phyloP scores from a whole-genome alignment of 108 stramenopile species.

The Heterococcus sp. region DNA sequence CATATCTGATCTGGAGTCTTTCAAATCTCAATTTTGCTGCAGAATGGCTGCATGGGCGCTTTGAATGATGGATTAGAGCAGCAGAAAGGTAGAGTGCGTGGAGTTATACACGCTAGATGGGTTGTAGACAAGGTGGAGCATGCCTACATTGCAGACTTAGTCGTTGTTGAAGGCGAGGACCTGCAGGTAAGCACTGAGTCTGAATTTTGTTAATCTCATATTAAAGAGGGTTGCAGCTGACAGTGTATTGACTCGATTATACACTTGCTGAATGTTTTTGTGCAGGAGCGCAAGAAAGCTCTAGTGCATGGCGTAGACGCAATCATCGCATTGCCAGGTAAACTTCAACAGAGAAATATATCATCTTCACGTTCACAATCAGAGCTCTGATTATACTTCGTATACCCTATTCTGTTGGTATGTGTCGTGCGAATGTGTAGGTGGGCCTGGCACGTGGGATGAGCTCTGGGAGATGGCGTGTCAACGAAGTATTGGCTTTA shows the following conservation, averaged over 20 bases:
- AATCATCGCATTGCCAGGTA: not conserved
- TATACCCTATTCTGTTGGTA: too few relatives aligned
- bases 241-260: too few relatives aligned
- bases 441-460: conserved; percentile 43
- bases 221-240: too few relatives aligned
- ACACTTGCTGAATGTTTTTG: not conserved
- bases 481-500: conserved; percentile 26
- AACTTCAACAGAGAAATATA: too few relatives aligned
- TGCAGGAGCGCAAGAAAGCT: not conserved
- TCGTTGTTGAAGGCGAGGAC: conserved; percentile 3
- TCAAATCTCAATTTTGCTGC: not conserved
- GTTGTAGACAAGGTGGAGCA: conserved; percentile 29
- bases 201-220: too few relatives aligned
- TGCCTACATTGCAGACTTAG: conserved; percentile 1
- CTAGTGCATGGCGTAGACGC: not conserved
- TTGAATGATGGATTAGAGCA: conserved; percentile 35
- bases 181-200: conserved; percentile 22
- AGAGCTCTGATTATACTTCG: too few relatives aligned
- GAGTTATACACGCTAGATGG: conserved; percentile 36
- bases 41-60: conserved; percentile 37
- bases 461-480: conserved; percentile 38
- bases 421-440: not conserved
- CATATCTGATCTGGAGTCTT: too few relatives aligned
- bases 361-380: too few relatives aligned
- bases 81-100: conserved; percentile 11